These are phyloP conservation scores for Fusarium miscanthi DNA, from an alignment of 2,329 filamentous ascomycete species.

Conservation along the genomic window DNA sequence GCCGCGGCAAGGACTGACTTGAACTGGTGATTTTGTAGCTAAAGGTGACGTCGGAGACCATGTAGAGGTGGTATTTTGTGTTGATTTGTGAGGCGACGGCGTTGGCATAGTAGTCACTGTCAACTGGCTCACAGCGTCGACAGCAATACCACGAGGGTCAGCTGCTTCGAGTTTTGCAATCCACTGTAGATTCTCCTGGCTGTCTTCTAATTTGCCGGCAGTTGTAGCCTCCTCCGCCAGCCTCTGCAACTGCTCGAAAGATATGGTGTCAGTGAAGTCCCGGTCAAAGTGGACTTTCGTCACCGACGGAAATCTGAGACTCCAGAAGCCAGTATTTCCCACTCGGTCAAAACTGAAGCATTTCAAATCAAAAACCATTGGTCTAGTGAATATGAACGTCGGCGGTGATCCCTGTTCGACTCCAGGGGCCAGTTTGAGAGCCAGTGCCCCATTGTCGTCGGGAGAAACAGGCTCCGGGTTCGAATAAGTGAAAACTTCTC, in stretches of 20 bases:
- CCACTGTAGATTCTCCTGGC: constrained; percentile 71
- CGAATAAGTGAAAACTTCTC: constrained; percentile 60
- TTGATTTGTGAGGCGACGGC: constrained; percentile 48
- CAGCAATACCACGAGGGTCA: constrained; percentile 57
- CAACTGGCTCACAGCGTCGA: constrained; percentile 59
- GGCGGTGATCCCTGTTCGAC: constrained; percentile 56
- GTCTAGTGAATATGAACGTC: constrained; percentile 71
- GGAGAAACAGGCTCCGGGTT: constrained; percentile 56
- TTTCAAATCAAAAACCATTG: constrained; percentile 82
- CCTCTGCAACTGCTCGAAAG: constrained; percentile 75
- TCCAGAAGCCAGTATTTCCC: constrained; percentile 75
- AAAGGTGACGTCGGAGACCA: constrained; percentile 30
- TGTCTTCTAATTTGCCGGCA: constrained; percentile 62
- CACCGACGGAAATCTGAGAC: constrained; percentile 80
- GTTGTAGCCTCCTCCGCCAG: constrained; percentile 69
- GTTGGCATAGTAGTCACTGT: constrained; percentile 54
- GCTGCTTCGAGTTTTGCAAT: constrained; percentile 68
- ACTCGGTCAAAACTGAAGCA: constrained; percentile 83
- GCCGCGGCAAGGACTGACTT: not conserved
- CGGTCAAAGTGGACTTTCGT: constrained; percentile 83
- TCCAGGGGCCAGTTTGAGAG: constrained; percentile 59
- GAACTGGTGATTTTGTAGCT: not conserved
- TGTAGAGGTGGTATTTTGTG: constrained; percentile 39
- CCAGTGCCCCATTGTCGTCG: constrained; percentile 54
- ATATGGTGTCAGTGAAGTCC: constrained; percentile 73